These are phyloP conservation scores for Cystofilobasidium macerans DNA, from an alignment of 768 basidiomycete species.

Conservation along the genomic window DNA sequence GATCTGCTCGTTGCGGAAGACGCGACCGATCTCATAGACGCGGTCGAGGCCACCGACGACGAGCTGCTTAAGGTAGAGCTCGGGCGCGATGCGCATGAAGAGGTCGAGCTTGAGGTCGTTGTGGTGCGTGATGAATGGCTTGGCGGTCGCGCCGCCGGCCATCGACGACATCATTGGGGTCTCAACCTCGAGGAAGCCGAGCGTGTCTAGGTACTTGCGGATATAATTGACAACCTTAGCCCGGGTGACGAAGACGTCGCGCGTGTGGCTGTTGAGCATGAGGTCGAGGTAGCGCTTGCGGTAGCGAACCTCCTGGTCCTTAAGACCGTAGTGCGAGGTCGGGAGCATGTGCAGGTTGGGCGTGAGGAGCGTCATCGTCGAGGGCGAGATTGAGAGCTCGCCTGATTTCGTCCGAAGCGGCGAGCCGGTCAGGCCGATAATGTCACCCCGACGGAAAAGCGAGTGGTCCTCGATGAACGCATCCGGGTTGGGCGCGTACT, in stretches of 20 bases:
- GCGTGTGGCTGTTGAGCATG: constrained; percentile 80
- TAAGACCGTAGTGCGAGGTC: constrained; percentile 70
- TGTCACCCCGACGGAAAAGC: constrained; percentile 86
- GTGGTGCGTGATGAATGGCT: constrained; percentile 97
- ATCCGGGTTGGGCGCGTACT: constrained; percentile 44
- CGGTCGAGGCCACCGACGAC: constrained; percentile 94
- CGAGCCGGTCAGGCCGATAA: constrained; percentile 79
- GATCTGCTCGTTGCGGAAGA: constrained; percentile 97
- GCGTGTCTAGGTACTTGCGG: constrained; percentile 73
- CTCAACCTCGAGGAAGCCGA: constrained; percentile 97
- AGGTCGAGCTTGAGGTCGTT: constrained; percentile 95
- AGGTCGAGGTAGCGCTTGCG: constrained; percentile 98
- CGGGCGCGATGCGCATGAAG: constrained; percentile 93
- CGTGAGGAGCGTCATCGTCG: constrained; percentile 71
- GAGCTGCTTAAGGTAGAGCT: constrained; percentile 95
- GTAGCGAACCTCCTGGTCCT: constrained; percentile 95
- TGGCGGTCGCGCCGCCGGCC: constrained; percentile 95
- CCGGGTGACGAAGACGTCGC: constrained; percentile 81
- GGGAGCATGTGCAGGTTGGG: constrained; percentile 86
- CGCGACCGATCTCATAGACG: constrained; percentile 95
- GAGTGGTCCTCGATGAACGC: constrained; percentile 64
- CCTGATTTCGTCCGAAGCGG: constrained; percentile 91
- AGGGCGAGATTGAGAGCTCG: constrained; percentile 80
- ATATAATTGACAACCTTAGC: constrained; percentile 84
- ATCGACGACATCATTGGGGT: constrained; percentile 95